A percentile compares a stretch with the other conserved stretches of the same genome.
These are phyloP conservation scores for Carex parvula DNA, from an alignment of 176 grass and related monocot genomes.

Conservation along the genomic window DNA sequence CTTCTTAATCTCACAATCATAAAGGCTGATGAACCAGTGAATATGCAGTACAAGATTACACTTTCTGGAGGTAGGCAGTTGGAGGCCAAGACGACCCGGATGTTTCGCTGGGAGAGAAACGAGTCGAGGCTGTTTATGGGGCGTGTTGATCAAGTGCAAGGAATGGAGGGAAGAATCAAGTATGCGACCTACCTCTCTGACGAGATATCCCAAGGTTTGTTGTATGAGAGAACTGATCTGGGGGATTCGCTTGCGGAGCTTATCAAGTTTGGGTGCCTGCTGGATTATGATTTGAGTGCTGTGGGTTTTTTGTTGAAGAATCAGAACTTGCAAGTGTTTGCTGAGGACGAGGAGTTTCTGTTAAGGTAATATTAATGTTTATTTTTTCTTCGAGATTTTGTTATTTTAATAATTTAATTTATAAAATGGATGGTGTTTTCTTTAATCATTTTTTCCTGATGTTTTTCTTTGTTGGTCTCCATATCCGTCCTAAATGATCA, in stretches of 20 bases:
- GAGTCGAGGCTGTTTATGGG: constrained; percentile 32
- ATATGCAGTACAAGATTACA: constrained; percentile 35
- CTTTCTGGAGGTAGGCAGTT: constrained; percentile 27
- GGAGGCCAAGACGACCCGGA: constrained; percentile 21
- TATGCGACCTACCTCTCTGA: constrained; percentile 46
- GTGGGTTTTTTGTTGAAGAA: constrained; percentile 44
- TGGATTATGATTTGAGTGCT: constrained; percentile 48
- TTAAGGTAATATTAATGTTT: neutral
- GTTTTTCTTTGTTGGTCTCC: too few species aligned
- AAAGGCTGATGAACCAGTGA: constrained; percentile 36
- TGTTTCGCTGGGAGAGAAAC: constrained; percentile 58
- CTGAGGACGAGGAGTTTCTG: too few species aligned
- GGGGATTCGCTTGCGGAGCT: constrained; percentile 46
- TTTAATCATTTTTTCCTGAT: neutral
- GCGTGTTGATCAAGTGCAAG: neutral
- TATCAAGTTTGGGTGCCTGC: constrained; percentile 40
- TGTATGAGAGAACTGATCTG: constrained; percentile 44
- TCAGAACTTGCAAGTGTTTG: too few species aligned
- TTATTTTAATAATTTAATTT: too few species aligned
- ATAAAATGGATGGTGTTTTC: too few species aligned
- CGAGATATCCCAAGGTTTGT: constrained; percentile 53
- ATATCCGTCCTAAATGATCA: neutral
- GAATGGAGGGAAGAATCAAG: constrained; percentile 37
- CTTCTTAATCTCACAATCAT: constrained; percentile 42
- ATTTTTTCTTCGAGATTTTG: too few species aligned